Evolutionary conservation across 805 yeast genomes (phyloP), one percentile per base, ranked within the genome.

Genomic region (Lipomyces yamadae): DNA sequence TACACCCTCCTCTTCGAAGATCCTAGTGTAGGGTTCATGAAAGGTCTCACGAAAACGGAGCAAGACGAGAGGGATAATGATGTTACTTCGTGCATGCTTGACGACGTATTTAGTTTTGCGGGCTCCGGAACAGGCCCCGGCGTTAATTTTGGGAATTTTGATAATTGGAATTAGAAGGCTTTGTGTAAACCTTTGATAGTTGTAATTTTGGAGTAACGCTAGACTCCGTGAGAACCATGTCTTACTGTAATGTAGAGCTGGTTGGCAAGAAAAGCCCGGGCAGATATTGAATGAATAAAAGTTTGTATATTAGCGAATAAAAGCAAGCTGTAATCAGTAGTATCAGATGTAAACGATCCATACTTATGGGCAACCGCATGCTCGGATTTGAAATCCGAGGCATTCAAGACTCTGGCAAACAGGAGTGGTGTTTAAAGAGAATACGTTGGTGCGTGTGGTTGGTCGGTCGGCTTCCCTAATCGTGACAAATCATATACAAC

Each of bases 1-100:
- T 69, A 67, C 56, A 64, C 72, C 2, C 64, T 67, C n/a, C 50
- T 69, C 29, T 64, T 61, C 42, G 72, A 69, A 35, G 71, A 67
- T 30, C 65, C 70, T 3, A 62, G 64, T 18, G 60, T 64, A 11
- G 64, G 69, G n/a, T 18, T 67, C 8, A 64, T 67, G 68, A 2
- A 8, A 7, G 18, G 48, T 42, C 18, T 42, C n/a, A n/a, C 48
- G 48, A 42, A 42, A 8, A 42, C n/a, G 24, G 48, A 42, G 24
- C 48, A 24, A 8, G 48, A 42, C 7, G 48, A 42, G 48, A 42
- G 8, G 8, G 48, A 42, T 13, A 15, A n/a, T n/a, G 24, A 24
- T 42, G 48, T 15, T 42, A 10, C 48, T 42, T 42, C 48, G 15
- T 15, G n/a, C n/a, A 8, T 42, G 48, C 18, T 42, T 6, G 48